phyloP scores from a whole-genome alignment of 208 protist species.

The Acanthamoeba royreba region DNA sequence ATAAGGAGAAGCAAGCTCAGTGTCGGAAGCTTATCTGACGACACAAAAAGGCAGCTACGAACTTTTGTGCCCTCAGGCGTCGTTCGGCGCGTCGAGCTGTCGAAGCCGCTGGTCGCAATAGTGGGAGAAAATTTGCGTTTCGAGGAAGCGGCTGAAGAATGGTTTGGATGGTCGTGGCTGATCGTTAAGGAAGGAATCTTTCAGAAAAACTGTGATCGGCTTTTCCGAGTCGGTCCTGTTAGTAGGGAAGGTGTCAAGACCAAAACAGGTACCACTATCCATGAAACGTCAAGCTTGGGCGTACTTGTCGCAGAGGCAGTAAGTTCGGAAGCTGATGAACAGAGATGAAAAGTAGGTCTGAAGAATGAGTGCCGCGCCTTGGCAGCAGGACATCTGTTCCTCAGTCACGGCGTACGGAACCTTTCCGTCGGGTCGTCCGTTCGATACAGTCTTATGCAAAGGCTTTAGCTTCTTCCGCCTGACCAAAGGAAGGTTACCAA shows the following conservation, averaged over 20 bases:
- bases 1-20: too few species aligned
- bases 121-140: slow-evolving; percentile 32
- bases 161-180: not conserved
- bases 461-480: slow-evolving; percentile 37
- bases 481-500: not conserved
- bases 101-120: slow-evolving; percentile 48
- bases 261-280: not conserved
- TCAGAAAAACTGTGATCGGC: slow-evolving; percentile 41
- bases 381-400: slow-evolving; percentile 26
- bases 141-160: slow-evolving; percentile 37
- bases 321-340: slow-evolving; percentile 30
- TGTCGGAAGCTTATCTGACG: too few species aligned
- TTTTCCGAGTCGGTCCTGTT: slow-evolving; percentile 34
- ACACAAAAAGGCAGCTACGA: too few species aligned
- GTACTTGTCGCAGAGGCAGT: slow-evolving; percentile 34
- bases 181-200: slow-evolving; percentile 39
- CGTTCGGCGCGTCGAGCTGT: slow-evolving; percentile 15
- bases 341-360: slow-evolving; percentile 36
- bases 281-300: too few species aligned
- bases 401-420: not conserved
- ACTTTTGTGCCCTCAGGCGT: too few species aligned
- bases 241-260: not conserved
- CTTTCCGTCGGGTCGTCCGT: not conserved
- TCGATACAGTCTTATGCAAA: not conserved
- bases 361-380: not conserved